A percentile compares a stretch with the other conserved stretches of the same genome.
Conservation (phyloP, 352 stramenopile species). For the Phytophthora lateralis region DNA sequence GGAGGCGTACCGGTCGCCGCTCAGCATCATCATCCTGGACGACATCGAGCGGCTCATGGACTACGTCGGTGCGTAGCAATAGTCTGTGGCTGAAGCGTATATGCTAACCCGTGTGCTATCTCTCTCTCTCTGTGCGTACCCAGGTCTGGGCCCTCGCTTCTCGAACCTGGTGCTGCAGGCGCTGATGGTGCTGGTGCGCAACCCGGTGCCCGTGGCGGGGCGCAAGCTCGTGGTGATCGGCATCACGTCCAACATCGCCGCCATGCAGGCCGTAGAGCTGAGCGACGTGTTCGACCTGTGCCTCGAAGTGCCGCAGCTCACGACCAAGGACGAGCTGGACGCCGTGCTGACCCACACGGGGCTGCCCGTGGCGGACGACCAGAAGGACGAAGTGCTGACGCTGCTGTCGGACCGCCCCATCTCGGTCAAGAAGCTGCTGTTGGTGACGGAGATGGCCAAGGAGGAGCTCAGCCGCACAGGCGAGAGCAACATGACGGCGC, state of each 20-base stretch:
- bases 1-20: conserved; percentile 97
- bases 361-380: conserved; percentile 70
- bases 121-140: conserved; percentile 5
- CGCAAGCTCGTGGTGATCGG: conserved; percentile 97
- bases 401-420: conserved; percentile 92
- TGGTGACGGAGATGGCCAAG: conserved; percentile 97
- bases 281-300: conserved; percentile 94
- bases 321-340: conserved; percentile 88
- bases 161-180: conserved; percentile 99
- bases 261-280: conserved; percentile 94
- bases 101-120: conserved; percentile 8
- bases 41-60: conserved; percentile 99
- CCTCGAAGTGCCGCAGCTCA: conserved; percentile 92
- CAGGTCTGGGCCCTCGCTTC: conserved; percentile 95
- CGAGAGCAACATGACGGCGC: conserved; percentile 72
- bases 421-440: conserved; percentile 98
- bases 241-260: conserved; percentile 92
- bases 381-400: conserved; percentile 72
- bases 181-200: conserved; percentile 98
- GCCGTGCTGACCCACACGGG: conserved; percentile 85
- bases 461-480: conserved; percentile 75
- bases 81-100: background rate
- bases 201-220: conserved; percentile 92
- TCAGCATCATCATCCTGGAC: conserved; percentile 99
- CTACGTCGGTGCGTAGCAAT: conserved; percentile 78